A percentile compares a stretch with the other conserved stretches of the same genome.
Evolutionary conservation across 805 yeast species (phyloP).

Genomic region (Candida vartiovaarae): DNA sequence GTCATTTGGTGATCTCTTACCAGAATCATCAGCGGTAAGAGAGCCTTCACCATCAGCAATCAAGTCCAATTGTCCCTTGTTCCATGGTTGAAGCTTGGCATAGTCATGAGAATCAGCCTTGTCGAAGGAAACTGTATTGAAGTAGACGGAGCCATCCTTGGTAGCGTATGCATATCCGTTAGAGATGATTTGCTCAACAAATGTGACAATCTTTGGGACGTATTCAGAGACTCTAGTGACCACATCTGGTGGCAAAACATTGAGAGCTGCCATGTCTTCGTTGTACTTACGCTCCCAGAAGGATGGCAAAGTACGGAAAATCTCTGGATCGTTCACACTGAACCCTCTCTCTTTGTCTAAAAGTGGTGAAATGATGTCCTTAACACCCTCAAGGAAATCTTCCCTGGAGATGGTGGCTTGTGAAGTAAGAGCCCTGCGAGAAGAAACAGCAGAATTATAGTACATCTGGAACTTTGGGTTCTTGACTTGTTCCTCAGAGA

Average conservation of each 20-base stretch:
- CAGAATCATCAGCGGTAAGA: constrained; percentile 42
- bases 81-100: constrained; percentile 98
- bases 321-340: constrained; percentile 73
- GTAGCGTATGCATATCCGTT: constrained; percentile 85
- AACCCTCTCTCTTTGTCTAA: constrained; percentile 71
- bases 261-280: constrained; percentile 76
- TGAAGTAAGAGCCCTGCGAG: constrained; percentile 38
- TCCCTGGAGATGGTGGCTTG: constrained; percentile 22
- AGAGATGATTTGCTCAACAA: constrained; percentile 63
- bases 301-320: constrained; percentile 77
- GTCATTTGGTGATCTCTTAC: constrained; percentile 73
- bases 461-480: constrained; percentile 90
- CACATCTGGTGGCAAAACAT: constrained; percentile 77
- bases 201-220: constrained; percentile 83
- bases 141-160: constrained; percentile 90
- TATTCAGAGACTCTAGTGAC: constrained; percentile 95
- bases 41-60: constrained; percentile 96
- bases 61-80: constrained; percentile 77
- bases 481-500: constrained; percentile 39
- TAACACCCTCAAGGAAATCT: constrained; percentile 43
- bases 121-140: constrained; percentile 83
- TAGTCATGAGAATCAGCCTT: constrained; percentile 64
- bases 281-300: constrained; percentile 86
- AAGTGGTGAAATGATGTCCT: constrained; percentile 67
- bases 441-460: constrained; percentile 50